Evolutionary conservation across 2,329 filamentous ascomycete genomes (phyloP).

Genomic region (Coniella vitis): DNA sequence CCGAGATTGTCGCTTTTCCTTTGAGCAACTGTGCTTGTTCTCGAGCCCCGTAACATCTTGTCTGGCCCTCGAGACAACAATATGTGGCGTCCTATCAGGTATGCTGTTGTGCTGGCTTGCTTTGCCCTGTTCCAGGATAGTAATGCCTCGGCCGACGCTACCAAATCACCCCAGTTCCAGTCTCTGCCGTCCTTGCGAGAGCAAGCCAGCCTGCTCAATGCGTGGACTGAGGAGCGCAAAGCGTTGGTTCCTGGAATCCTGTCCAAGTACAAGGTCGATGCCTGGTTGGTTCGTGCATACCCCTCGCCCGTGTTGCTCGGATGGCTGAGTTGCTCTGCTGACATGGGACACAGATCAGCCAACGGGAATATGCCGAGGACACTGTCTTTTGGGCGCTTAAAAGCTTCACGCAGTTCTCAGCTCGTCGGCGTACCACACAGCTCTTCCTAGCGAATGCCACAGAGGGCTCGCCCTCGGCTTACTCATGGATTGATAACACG

Average conservation of each 20-base stretch:
- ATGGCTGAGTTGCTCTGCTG: background rate
- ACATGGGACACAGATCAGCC: conserved; percentile 32
- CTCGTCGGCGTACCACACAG: conserved; percentile 41
- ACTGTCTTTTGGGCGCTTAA: conserved; percentile 46
- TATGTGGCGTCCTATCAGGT: background rate
- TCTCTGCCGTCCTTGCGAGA: conserved; percentile 35
- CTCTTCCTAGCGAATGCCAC: conserved; percentile 38
- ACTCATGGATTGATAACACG: conserved; percentile 43
- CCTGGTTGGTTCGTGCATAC: conserved; percentile 35
- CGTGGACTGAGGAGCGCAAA: conserved; percentile 37
- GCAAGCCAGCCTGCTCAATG: conserved; percentile 36
- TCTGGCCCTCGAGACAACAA: background rate
- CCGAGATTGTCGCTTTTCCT: no score
- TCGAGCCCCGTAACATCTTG: no score
- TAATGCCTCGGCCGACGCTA: conserved; percentile 2
- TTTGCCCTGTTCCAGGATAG: background rate
- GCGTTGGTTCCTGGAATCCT: conserved; percentile 35
- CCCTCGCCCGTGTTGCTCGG: background rate
- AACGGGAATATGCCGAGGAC: conserved; percentile 45
- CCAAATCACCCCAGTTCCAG: conserved; percentile 28
- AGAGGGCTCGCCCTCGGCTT: conserved; percentile 22
- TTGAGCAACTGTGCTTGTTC: no score
- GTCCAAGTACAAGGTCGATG: conserved; percentile 38
- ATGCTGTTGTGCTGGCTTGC: background rate
- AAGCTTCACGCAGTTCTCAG: conserved; percentile 37